Evolutionary conservation across 1,284 basidiomycete genomes (phyloP).

Genomic region (Lignosus rhinocerotis): DNA sequence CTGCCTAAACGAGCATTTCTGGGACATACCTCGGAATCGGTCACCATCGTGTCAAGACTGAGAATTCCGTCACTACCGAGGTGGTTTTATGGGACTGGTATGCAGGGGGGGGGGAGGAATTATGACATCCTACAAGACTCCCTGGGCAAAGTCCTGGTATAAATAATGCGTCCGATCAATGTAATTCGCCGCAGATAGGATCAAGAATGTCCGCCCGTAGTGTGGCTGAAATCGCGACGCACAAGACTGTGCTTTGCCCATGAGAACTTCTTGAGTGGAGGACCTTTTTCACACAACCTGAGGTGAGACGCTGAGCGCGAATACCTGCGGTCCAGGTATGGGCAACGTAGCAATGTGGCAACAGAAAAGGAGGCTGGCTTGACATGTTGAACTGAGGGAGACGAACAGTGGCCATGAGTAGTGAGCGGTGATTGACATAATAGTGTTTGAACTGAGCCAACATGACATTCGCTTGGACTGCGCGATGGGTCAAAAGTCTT

Average conservation of each 20-base stretch:
- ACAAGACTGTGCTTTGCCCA: no score
- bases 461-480: no score
- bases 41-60: neutral
- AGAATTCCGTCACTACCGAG: neutral
- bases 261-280: no score
- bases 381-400: no score
- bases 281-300: neutral
- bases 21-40: neutral
- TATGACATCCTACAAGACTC: neutral
- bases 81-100: neutral
- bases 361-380: no score
- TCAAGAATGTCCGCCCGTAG: neutral
- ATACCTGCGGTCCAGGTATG: neutral
- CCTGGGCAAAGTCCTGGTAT: neutral
- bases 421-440: no score
- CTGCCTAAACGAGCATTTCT: neutral
- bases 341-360: no score
- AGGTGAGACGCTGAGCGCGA: neutral
- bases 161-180: neutral
- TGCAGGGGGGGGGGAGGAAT: neutral
- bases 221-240: neutral
- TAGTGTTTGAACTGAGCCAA: no score
- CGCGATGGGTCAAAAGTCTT: no score
- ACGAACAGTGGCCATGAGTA: no score
- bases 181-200: neutral